A percentile compares a stretch with the other conserved stretches of the same genome.
phyloP scores from a whole-genome alignment of 306 rosid species.

The Aeschynomene evenia region DNA sequence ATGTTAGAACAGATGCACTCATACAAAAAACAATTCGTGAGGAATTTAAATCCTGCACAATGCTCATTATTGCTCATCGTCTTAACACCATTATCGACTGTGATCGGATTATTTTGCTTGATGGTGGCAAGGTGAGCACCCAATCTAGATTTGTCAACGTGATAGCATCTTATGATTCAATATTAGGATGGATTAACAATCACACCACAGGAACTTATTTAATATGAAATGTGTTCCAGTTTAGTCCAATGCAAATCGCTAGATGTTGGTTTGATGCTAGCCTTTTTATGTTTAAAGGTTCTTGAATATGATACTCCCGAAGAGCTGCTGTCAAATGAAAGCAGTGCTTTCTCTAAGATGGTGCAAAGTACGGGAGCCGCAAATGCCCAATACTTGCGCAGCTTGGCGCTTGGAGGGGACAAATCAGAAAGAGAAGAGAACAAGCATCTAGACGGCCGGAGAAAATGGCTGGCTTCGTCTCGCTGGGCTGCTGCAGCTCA shows the following conservation, averaged over 20 bases:
- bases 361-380: conserved; percentile 88
- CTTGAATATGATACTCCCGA: conserved; percentile 72
- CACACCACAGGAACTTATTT: background rate
- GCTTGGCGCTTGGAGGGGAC: conserved; percentile 53
- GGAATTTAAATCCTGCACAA: conserved; percentile 86
- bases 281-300: conserved; percentile 47
- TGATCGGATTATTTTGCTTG: conserved; percentile 78
- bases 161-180: background rate
- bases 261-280: conserved; percentile 20
- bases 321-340: conserved; percentile 58
- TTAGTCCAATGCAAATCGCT: background rate
- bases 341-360: conserved; percentile 77
- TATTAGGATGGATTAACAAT: conserved; percentile 7
- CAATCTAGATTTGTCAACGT: background rate
- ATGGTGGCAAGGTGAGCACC: conserved; percentile 72
- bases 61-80: conserved; percentile 92
- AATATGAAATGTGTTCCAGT: background rate
- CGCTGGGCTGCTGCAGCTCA: conserved; percentile 82
- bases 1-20: conserved; percentile 92
- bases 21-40: conserved; percentile 88
- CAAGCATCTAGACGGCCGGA: conserved; percentile 38
- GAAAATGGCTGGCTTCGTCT: conserved; percentile 62
- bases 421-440: conserved; percentile 36
- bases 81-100: conserved; percentile 87
- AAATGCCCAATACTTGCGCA: conserved; percentile 74